phyloP scores from a whole-genome alignment of 805 yeast genomes.

The Wickerhamomyces hampshirensis region DNA sequence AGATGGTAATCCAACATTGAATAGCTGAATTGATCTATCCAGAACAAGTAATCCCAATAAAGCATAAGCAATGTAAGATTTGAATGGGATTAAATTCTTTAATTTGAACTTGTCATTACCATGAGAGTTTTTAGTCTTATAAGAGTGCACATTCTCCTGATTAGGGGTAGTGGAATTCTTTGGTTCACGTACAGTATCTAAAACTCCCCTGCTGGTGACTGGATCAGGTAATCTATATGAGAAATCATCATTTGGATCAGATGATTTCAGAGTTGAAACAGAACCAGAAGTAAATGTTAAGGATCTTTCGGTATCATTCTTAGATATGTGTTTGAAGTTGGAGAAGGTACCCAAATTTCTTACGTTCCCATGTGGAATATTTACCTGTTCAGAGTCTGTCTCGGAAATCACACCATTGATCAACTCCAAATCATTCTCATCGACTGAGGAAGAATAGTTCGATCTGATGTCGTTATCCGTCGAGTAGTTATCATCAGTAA shows the following conservation, averaged over 20 bases:
- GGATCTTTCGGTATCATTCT: not conserved
- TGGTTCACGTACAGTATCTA: too few species aligned
- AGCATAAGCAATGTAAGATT: not conserved
- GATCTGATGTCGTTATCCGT: conserved; percentile 25
- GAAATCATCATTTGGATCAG: conserved; percentile 3
- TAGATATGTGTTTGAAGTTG: not conserved
- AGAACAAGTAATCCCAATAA: conserved; percentile 14
- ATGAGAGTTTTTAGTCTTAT: too few species aligned
- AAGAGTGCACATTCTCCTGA: too few species aligned
- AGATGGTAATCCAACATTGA: conserved; percentile 10
- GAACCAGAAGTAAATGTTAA: conserved; percentile 1
- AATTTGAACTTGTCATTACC: not conserved
- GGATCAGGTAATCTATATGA: conserved; percentile 12
- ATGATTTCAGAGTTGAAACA: conserved; percentile 11
- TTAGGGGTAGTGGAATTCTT: too few species aligned
- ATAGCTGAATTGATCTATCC: conserved; percentile 17
- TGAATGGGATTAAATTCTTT: not conserved
- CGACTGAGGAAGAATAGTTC: conserved; percentile 17
- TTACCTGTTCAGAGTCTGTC: conserved; percentile 13
- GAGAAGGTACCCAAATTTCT: not conserved
- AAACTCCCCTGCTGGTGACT: not conserved
- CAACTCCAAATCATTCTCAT: conserved; percentile 9
- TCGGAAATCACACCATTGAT: conserved; percentile 15
- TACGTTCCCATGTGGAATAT: not conserved
- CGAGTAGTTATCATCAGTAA: conserved; percentile 25